Conservation (phyloP, 352 stramenopile genomes). For the Halophytophthora polymorphica region DNA sequence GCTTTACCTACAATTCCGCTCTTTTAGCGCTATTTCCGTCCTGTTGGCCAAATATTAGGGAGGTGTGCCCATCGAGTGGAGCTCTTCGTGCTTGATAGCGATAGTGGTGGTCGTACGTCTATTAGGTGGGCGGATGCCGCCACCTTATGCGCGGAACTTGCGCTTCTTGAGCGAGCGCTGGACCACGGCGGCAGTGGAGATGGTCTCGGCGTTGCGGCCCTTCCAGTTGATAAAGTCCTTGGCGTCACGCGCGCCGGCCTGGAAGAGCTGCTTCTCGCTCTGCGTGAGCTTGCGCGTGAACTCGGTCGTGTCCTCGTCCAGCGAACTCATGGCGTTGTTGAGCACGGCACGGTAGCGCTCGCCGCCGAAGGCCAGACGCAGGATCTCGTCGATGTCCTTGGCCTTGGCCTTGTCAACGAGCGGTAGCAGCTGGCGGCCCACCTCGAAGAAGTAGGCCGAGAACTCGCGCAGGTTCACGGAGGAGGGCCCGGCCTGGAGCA, state of each 20-base stretch:
- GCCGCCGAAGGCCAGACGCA: constrained; percentile 70
- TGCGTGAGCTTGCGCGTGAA: constrained; percentile 73
- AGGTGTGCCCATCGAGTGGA: too few species aligned
- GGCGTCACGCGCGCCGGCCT: constrained; percentile 55
- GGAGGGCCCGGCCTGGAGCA: constrained; percentile 76
- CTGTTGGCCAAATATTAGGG: too few species aligned
- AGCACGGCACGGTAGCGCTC: constrained; percentile 75
- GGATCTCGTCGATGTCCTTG: constrained; percentile 72
- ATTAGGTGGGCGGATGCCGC: background rate
- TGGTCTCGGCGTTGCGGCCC: constrained; percentile 61
- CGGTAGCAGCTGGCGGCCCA: constrained; percentile 57
- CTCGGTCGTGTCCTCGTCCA: constrained; percentile 84
- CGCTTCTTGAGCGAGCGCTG: constrained; percentile 61
- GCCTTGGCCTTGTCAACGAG: constrained; percentile 43
- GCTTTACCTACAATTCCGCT: too few species aligned
- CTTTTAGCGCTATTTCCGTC: too few species aligned
- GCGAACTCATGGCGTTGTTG: constrained; percentile 82
- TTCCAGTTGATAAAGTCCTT: constrained; percentile 82
- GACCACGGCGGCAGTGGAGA: constrained; percentile 51
- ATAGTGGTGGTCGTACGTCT: background rate
- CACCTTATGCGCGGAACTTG: constrained; percentile 35
- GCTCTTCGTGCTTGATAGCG: too few species aligned
- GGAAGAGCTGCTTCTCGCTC: constrained; percentile 69
- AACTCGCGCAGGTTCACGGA: constrained; percentile 78
- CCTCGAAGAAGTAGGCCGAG: constrained; percentile 67